A percentile compares a stretch with the other conserved stretches of the same genome.
These are phyloP conservation scores for Mitragyna speciosa DNA, from an alignment of 257 asterid genomes.

Conservation along the genomic window DNA sequence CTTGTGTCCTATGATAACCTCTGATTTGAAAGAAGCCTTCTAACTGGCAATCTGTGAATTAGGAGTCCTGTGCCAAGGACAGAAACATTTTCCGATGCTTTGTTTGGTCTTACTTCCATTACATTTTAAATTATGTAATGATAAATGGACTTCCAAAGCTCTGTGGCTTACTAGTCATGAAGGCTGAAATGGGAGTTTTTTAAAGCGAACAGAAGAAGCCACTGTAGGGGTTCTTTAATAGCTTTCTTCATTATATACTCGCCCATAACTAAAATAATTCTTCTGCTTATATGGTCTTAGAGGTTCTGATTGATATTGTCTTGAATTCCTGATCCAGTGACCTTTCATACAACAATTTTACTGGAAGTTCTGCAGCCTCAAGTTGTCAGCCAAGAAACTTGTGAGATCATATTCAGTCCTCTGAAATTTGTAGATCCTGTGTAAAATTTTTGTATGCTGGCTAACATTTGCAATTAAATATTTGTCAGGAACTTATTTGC, in stretches of 20 bases:
- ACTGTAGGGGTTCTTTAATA: neutral
- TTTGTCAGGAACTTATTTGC: constrained; percentile 21
- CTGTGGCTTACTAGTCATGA: neutral
- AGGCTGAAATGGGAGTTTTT: neutral
- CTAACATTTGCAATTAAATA: neutral
- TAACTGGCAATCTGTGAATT: neutral
- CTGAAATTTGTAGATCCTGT: neutral
- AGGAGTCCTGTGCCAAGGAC: too few species aligned
- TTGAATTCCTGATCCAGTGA: constrained; percentile 14
- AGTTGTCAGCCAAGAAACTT: neutral
- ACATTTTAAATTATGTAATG: neutral
- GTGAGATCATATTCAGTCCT: constrained; percentile 8
- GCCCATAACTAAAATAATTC: neutral
- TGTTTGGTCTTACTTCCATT: neutral
- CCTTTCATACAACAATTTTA: constrained; percentile 21
- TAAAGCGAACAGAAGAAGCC: neutral
- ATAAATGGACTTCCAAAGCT: neutral
- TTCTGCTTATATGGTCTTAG: neutral
- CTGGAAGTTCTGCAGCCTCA: neutral
- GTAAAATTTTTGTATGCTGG: neutral
- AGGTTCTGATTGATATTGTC: neutral
- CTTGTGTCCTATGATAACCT: neutral
- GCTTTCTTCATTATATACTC: neutral
- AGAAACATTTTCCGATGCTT: too few species aligned
- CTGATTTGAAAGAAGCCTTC: neutral